Evolutionary conservation across 148 eudicot species (phyloP).

Genomic region (Beta vulgaris): DNA sequence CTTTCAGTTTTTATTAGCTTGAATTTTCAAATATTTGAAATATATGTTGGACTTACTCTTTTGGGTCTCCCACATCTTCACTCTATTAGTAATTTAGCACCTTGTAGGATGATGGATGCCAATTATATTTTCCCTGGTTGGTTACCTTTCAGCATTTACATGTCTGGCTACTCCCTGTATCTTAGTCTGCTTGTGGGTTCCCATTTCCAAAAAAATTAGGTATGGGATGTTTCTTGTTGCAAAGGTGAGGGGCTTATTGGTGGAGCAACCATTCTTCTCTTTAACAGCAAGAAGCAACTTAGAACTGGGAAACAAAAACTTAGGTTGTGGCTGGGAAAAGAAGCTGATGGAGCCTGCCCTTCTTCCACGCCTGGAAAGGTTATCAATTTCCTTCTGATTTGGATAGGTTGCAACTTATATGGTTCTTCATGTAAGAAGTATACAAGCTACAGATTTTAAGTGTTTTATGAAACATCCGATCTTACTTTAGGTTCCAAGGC

Average conservation of each 20-base stretch:
- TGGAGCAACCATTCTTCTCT: constrained; percentile 91
- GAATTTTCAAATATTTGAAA: too few relatives aligned
- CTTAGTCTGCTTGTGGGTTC: constrained; percentile 1
- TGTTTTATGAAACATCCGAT: background rate
- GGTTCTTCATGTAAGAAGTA: constrained; percentile 5
- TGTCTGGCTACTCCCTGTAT: background rate
- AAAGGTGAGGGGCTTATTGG: constrained; percentile 84
- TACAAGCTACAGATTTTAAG: constrained; percentile 14
- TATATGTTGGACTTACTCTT: background rate
- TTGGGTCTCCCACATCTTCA: too few relatives aligned
- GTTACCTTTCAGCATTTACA: too few relatives aligned
- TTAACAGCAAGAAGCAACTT: constrained; percentile 90
- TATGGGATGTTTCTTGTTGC: constrained; percentile 92
- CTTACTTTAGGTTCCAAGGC: constrained; percentile 74
- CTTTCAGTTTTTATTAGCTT: background rate
- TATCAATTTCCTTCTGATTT: constrained; percentile 1
- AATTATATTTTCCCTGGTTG: background rate
- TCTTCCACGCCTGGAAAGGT: constrained; percentile 97
- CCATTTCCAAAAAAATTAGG: constrained; percentile 40
- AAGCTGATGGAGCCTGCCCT: constrained; percentile 82
- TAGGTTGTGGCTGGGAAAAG: constrained; percentile 82
- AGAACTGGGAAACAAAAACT: constrained; percentile 96
- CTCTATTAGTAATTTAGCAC: too few relatives aligned
- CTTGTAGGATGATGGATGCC: background rate
- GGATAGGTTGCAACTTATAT: background rate